A percentile compares a stretch with the other conserved stretches of the same genome.
phyloP scores from a whole-genome alignment of 768 basidiomycete species.

The Leccinum broughii region DNA sequence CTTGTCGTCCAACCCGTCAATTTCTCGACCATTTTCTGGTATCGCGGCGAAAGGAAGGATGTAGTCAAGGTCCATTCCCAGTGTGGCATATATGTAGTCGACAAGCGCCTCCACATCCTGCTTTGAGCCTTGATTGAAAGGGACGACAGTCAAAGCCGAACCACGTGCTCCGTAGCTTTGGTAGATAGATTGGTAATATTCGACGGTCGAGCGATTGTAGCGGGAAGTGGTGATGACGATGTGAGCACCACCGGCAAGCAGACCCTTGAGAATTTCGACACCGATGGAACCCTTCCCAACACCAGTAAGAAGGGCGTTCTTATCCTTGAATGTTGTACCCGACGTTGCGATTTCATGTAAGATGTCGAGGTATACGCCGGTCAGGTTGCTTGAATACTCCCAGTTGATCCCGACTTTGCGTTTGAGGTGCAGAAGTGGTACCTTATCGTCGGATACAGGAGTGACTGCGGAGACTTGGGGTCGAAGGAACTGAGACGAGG shows the following conservation, averaged over 20 bases:
- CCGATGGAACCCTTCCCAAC: slow-evolving; percentile 98
- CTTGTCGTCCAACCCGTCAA: slow-evolving; percentile 94
- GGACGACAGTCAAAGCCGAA: slow-evolving; percentile 96
- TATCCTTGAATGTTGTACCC: slow-evolving; percentile 98
- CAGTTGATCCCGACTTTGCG: slow-evolving; percentile 92
- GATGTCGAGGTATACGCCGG: slow-evolving; percentile 93
- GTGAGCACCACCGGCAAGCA: slow-evolving; percentile 93
- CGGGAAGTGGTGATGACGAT: slow-evolving; percentile 98
- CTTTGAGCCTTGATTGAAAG: slow-evolving; percentile 99
- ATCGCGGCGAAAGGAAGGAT: slow-evolving; percentile 98
- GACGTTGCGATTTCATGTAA: slow-evolving; percentile 98
- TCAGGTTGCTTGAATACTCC: slow-evolving; percentile 98
- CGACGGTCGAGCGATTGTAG: slow-evolving; percentile 92
- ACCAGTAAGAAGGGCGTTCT: slow-evolving; percentile 96
- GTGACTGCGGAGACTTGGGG: slow-evolving; percentile 76
- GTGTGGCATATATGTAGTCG: slow-evolving; percentile 95
- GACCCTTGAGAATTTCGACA: slow-evolving; percentile 94
- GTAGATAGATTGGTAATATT: slow-evolving; percentile 98
- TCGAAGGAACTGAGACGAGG: slow-evolving; percentile 96
- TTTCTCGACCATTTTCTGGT: slow-evolving; percentile 98
- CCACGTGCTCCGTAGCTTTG: slow-evolving; percentile 94
- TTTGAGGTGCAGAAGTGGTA: slow-evolving; percentile 95
- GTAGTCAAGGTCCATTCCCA: slow-evolving; percentile 97
- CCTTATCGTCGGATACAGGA: slow-evolving; percentile 79
- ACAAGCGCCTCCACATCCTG: slow-evolving; percentile 98